Percentiles rank a stretch among this genome's conserved stretches.
Conservation (phyloP, 1,139 yeast species). For the Hemisphaericaspora subhashii region DNA sequence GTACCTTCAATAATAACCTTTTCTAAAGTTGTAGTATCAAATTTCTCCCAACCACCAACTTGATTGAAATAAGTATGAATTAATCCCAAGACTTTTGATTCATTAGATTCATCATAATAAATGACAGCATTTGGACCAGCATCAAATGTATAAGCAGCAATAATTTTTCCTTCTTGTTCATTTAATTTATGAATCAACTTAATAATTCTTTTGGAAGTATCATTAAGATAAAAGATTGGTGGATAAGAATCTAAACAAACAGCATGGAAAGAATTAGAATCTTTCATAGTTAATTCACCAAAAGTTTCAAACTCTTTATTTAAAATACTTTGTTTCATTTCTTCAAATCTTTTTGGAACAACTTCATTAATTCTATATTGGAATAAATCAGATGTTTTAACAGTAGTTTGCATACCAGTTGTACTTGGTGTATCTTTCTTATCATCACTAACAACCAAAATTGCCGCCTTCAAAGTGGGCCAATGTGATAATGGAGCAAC, state of each 20-base stretch:
- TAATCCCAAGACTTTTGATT: slow-evolving; percentile 61
- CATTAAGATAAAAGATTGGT: slow-evolving; percentile 93
- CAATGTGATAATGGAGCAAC: slow-evolving; percentile 83
- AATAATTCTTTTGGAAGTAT: slow-evolving; percentile 87
- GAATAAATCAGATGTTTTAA: slow-evolving; percentile 82
- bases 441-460: slow-evolving; percentile 87
- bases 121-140: slow-evolving; percentile 99
- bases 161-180: slow-evolving; percentile 64
- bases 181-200: slow-evolving; percentile 80
- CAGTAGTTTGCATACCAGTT: slow-evolving; percentile 95
- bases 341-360: slow-evolving; percentile 80
- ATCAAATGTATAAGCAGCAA: slow-evolving; percentile 96
- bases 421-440: slow-evolving; percentile 96
- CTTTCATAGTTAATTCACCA: slow-evolving; percentile 91
- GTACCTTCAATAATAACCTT: slow-evolving; percentile 38
- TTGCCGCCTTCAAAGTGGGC: slow-evolving; percentile 91
- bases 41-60: slow-evolving; percentile 70
- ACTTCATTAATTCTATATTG: slow-evolving; percentile 72
- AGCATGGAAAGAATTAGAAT: slow-evolving; percentile 96
- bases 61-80: slow-evolving; percentile 53
- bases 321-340: slow-evolving; percentile 76
- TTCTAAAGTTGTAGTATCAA: slow-evolving; percentile 27
- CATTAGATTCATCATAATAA: slow-evolving; percentile 78
- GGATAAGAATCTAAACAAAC: slow-evolving; percentile 94
- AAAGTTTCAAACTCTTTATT: slow-evolving; percentile 72